Evolutionary conservation across 805 yeast genomes (phyloP).

Genomic region (Metschnikowia gelsemii): DNA sequence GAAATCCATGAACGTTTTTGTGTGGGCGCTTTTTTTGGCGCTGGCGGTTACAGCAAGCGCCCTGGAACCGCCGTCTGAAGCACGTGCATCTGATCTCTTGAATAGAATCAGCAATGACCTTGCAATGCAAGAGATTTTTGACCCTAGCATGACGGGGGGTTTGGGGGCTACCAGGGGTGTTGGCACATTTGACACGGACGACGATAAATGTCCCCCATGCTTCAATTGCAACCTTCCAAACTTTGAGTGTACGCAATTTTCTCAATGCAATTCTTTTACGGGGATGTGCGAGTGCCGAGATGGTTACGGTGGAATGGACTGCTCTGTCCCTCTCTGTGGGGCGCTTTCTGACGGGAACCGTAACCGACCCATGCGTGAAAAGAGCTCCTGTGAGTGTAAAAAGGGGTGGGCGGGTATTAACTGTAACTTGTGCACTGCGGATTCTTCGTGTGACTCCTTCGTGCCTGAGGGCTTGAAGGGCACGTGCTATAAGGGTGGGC

Average conservation of each 20-base stretch:
- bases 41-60: not conserved
- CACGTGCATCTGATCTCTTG: slow-evolving; percentile 4
- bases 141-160: too few species aligned
- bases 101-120: slow-evolving; percentile 5
- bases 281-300: slow-evolving; percentile 91
- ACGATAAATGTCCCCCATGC: slow-evolving; percentile 70
- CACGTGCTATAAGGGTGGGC: slow-evolving; percentile 85
- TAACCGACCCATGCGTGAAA: slow-evolving; percentile 62
- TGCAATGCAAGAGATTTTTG: slow-evolving; percentile 9
- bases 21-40: slow-evolving; percentile 2
- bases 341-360: slow-evolving; percentile 60
- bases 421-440: slow-evolving; percentile 79
- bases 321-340: slow-evolving; percentile 87
- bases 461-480: slow-evolving; percentile 86
- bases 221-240: slow-evolving; percentile 94
- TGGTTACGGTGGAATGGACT: slow-evolving; percentile 94
- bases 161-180: too few species aligned
- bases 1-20: slow-evolving; percentile 1
- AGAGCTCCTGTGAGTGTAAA: slow-evolving; percentile 64
- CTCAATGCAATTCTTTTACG: slow-evolving; percentile 80
- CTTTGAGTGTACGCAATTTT: slow-evolving; percentile 86
- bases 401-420: slow-evolving; percentile 94
- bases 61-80: not conserved
- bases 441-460: slow-evolving; percentile 76
- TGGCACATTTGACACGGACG: too few species aligned